phyloP scores from a whole-genome alignment of 148 eudicot species.

The Chenopodium formosanum region DNA sequence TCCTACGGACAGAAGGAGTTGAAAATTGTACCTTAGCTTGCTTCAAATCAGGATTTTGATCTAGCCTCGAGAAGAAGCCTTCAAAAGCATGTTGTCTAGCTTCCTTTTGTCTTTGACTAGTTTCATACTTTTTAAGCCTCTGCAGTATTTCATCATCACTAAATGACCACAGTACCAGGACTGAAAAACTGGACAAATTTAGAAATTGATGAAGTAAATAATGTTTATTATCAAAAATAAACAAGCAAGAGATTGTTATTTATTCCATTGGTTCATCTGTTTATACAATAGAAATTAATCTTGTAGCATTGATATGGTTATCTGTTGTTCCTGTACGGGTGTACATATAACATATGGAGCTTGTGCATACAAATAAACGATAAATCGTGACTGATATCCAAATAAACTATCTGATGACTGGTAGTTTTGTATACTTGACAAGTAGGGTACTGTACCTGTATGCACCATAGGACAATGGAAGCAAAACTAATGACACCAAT shows the following conservation, averaged over 20 bases:
- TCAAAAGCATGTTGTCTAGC: not conserved
- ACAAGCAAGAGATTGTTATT: too few species aligned
- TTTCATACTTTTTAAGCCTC: constrained; percentile 1
- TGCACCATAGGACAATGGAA: constrained; percentile 48
- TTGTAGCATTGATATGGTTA: too few species aligned
- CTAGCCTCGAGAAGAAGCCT: constrained; percentile 41
- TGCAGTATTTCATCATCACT: not conserved
- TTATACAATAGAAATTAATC: too few species aligned
- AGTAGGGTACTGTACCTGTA: constrained; percentile 33
- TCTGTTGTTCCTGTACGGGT: too few species aligned
- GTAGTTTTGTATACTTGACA: not conserved
- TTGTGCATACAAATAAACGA: too few species aligned
- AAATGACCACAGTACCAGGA: not conserved
- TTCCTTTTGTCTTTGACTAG: constrained; percentile 7
- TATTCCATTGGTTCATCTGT: too few species aligned
- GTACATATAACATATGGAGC: too few species aligned
- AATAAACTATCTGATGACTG: too few species aligned
- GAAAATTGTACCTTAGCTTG: constrained; percentile 35
- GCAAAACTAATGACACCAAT: constrained; percentile 39
- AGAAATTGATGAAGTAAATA: too few species aligned
- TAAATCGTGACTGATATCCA: too few species aligned
- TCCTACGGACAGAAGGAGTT: not conserved
- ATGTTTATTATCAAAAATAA: too few species aligned
- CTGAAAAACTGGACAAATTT: too few species aligned
- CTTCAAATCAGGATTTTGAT: constrained; percentile 30